Evolutionary conservation across 768 basidiomycete genomes (phyloP).

Genomic region (Suillus fuscotomentosus): DNA sequence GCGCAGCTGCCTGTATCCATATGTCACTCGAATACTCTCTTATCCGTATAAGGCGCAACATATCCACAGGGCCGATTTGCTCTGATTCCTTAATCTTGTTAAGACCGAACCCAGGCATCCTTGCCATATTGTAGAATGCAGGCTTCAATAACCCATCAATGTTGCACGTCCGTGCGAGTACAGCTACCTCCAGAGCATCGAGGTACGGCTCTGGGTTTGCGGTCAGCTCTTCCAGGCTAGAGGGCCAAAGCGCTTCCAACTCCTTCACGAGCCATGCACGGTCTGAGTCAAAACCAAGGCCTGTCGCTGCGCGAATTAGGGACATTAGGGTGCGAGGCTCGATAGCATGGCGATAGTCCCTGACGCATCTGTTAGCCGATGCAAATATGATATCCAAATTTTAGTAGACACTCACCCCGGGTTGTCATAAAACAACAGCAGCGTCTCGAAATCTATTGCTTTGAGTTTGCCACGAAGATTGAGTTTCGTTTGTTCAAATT

Average conservation of each 20-base stretch:
- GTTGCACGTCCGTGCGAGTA: constrained; percentile 28
- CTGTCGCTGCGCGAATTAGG: constrained; percentile 34
- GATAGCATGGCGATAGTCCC: constrained; percentile 23
- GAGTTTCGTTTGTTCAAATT: not conserved
- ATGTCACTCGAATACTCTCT: constrained; percentile 1
- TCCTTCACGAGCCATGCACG: constrained; percentile 26
- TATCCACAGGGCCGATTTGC: not conserved
- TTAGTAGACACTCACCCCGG: not conserved
- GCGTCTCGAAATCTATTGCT: not conserved
- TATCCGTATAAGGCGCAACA: not conserved
- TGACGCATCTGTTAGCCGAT: constrained; percentile 10
- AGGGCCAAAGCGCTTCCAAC: constrained; percentile 31
- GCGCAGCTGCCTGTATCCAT: not conserved
- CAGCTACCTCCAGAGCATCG: constrained; percentile 28
- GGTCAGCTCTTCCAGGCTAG: constrained; percentile 16
- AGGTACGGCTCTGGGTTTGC: constrained; percentile 6
- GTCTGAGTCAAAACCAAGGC: constrained; percentile 30
- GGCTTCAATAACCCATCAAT: constrained; percentile 29
- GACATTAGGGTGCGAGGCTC: constrained; percentile 29
- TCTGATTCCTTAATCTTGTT: not conserved
- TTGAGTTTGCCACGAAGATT: not conserved
- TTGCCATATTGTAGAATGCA: constrained; percentile 39
- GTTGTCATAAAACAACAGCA: constrained; percentile 3
- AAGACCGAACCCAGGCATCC: not conserved
- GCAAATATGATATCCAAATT: not conserved